phyloP scores from a whole-genome alignment of 345 rosid genomes.

The Aquilaria sinensis region DNA sequence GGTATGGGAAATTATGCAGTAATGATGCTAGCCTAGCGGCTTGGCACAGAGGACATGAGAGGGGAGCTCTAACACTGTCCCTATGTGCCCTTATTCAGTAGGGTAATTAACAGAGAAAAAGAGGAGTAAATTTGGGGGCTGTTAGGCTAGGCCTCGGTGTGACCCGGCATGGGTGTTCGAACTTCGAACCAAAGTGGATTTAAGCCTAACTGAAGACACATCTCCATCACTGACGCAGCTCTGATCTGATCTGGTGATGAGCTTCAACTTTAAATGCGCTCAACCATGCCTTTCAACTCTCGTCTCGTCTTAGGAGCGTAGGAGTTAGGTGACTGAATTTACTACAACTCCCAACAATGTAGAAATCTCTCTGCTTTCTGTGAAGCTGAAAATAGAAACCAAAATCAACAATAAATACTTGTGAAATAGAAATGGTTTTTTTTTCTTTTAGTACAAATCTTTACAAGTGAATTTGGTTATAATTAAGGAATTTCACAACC shows the following conservation, averaged over 20 bases:
- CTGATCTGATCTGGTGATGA: no score
- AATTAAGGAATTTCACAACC: no score
- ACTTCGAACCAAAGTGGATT: slow-evolving; percentile 15
- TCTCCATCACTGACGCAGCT: slow-evolving; percentile 4
- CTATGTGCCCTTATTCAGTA: slow-evolving; percentile 3
- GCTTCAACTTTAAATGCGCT: no score
- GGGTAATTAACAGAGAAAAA: slow-evolving; percentile 9
- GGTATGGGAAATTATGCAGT: slow-evolving; percentile 1
- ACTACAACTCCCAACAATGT: background rate
- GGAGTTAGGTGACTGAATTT: slow-evolving; percentile 19
- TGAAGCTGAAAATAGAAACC: no score
- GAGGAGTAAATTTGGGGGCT: slow-evolving; percentile 6
- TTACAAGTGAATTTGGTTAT: no score
- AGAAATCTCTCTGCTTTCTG: no score
- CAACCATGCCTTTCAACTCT: no score
- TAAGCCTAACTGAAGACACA: slow-evolving; percentile 6
- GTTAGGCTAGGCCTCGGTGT: slow-evolving; percentile 12
- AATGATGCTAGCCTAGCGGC: slow-evolving; percentile 11
- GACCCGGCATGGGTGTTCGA: slow-evolving; percentile 21
- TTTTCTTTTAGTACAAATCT: no score
- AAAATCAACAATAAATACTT: no score
- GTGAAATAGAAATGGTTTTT: no score
- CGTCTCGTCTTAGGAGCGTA: background rate
- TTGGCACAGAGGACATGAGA: slow-evolving; percentile 9
- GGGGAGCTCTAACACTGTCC: slow-evolving; percentile 15